Percentiles rank a stretch among this genome's conserved stretches.
phyloP scores from a whole-genome alignment of 2,329 filamentous ascomycete species.

The Aspergillus sp. region DNA sequence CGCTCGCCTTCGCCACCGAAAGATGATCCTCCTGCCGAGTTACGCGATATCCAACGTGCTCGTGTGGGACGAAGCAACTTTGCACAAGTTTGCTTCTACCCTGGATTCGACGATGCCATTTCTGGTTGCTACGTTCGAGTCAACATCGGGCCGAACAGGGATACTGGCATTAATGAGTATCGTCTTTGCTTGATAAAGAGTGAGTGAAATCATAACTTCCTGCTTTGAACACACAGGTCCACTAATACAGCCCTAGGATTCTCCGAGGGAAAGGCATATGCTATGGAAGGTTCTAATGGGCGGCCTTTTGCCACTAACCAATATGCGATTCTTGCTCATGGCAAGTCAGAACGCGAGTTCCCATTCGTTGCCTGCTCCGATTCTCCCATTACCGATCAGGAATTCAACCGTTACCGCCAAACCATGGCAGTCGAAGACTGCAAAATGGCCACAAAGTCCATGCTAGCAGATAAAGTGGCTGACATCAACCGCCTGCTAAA shows the following conservation, averaged over 20 bases:
- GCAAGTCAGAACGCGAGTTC: constrained; percentile 75
- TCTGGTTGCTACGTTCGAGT: constrained; percentile 80
- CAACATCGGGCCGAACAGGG: constrained; percentile 68
- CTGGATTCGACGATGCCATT: constrained; percentile 76
- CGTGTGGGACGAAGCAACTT: constrained; percentile 81
- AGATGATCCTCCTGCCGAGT: constrained; percentile 62
- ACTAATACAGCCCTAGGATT: constrained; percentile 54
- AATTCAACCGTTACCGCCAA: constrained; percentile 74
- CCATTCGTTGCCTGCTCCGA: constrained; percentile 90
- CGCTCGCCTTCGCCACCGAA: constrained; percentile 49
- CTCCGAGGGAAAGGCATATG: constrained; percentile 71
- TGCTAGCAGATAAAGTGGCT: constrained; percentile 63
- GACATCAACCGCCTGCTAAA: constrained; percentile 75
- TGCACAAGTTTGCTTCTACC: constrained; percentile 86
- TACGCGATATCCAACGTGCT: constrained; percentile 77
- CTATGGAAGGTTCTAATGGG: constrained; percentile 66
- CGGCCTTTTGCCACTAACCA: constrained; percentile 76
- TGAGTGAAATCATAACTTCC: constrained; percentile 31
- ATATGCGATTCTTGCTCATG: constrained; percentile 74
- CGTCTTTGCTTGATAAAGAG: constrained; percentile 84
- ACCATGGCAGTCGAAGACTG: constrained; percentile 66
- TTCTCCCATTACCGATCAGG: constrained; percentile 71
- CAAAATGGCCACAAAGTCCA: constrained; percentile 64
- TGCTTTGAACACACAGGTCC: neutral
- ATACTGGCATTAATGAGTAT: constrained; percentile 69